These are phyloP conservation scores for Fusarium denticulatum DNA, from an alignment of 2,329 filamentous ascomycete species.

Conservation along the genomic window DNA sequence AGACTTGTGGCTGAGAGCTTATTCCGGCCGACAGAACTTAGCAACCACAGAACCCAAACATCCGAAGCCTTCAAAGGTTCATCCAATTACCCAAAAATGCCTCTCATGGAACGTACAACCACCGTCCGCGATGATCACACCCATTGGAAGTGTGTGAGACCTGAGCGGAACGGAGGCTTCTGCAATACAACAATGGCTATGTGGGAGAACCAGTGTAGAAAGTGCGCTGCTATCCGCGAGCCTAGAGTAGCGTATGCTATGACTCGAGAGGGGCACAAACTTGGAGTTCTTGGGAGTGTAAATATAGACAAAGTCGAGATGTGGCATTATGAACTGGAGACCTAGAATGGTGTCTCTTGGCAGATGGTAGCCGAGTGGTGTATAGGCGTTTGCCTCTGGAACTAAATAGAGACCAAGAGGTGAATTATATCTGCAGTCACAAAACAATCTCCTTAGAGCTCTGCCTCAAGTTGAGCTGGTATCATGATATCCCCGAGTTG, in stretches of 20 bases:
- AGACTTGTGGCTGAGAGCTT: no score
- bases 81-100: fast-evolving
- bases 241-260: not conserved
- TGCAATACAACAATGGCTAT: not conserved
- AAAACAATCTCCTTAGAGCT: no score
- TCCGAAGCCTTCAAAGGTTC: fast-evolving
- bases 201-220: not conserved
- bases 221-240: not conserved
- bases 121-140: not conserved
- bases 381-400: fast-evolving
- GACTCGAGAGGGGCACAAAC: fast-evolving
- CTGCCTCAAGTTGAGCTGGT: fast-evolving
- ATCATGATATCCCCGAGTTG: fast-evolving
- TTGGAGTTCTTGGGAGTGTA: not conserved
- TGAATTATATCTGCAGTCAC: no score
- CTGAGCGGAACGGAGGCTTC: fast-evolving
- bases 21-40: no score
- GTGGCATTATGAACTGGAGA: not conserved
- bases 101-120: not conserved
- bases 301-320: not conserved
- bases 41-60: fast-evolving
- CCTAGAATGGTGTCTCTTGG: fast-evolving
- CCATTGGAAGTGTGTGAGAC: not conserved
- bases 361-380: fast-evolving
- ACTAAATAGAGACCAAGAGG: fast-evolving